These are phyloP conservation scores for Panicum hallii DNA, from an alignment of 202 grass and related monocot genomes.

Conservation along the genomic window DNA sequence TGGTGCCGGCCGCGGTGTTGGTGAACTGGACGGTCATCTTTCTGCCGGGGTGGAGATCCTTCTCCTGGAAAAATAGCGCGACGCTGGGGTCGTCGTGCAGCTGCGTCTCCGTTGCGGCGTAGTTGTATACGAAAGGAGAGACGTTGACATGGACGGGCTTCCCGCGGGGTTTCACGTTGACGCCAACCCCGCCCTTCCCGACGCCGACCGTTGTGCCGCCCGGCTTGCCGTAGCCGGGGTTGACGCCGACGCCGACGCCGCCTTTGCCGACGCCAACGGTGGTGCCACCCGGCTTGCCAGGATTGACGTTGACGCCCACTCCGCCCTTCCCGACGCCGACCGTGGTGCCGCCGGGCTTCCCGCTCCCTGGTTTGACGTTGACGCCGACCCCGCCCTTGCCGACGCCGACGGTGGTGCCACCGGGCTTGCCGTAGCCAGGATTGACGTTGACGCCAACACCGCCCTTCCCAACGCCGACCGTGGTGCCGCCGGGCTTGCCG, in stretches of 20 bases:
- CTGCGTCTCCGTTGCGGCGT: conserved; percentile 74
- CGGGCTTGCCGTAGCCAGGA: conserved; percentile 43
- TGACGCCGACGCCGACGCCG: conserved; percentile 60
- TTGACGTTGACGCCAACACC: conserved; percentile 54
- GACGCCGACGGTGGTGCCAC: conserved; percentile 63
- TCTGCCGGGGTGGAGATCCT: conserved; percentile 63
- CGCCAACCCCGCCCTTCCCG: conserved; percentile 61
- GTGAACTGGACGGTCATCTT: conserved; percentile 67
- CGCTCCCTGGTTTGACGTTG: conserved; percentile 44
- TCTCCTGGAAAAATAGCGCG: conserved; percentile 80
- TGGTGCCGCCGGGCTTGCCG: conserved; percentile 50
- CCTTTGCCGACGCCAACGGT: conserved; percentile 63
- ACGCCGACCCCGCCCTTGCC: conserved; percentile 63
- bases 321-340: conserved; percentile 46
- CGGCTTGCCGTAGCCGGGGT: conserved; percentile 50
- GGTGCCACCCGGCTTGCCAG: conserved; percentile 58
- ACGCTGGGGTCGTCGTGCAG: conserved; percentile 66
- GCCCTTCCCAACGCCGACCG: conserved; percentile 55
- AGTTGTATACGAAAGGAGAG: background rate
- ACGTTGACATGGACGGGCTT: conserved; percentile 45
- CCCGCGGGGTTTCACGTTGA: conserved; percentile 53
- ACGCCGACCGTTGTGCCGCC: conserved; percentile 60
- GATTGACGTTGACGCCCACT: conserved; percentile 51
- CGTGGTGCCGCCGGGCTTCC: conserved; percentile 60
- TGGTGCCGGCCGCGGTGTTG: conserved; percentile 35